Evolutionary conservation across 306 rosid species (phyloP).

Genomic region (Quercus rubra): DNA sequence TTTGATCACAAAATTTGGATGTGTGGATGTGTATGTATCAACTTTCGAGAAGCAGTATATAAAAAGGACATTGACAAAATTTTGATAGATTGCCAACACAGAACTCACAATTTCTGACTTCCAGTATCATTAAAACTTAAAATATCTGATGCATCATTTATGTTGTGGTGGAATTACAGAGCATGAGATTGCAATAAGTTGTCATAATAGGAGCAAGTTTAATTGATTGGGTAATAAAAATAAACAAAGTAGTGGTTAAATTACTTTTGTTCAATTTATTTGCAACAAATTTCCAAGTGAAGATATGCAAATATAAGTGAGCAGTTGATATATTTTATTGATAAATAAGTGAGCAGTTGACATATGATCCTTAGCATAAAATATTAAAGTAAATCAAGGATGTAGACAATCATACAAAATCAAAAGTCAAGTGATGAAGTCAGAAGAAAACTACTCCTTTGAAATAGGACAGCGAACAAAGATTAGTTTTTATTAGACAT

Average conservation of each 20-base stretch:
- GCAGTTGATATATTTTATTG: too few relatives aligned
- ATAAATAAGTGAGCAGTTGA: too few relatives aligned
- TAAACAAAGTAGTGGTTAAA: background rate
- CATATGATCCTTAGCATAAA: background rate
- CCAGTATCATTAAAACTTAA: background rate
- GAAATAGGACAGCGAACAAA: background rate
- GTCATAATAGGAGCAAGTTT: conserved; percentile 1
- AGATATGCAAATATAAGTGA: background rate
- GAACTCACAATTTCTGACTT: background rate
- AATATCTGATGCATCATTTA: background rate
- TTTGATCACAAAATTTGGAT: conserved; percentile 3
- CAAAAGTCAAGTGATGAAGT: background rate
- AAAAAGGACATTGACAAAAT: conserved; percentile 4
- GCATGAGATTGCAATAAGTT: background rate
- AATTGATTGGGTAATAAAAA: background rate
- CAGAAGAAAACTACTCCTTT: background rate
- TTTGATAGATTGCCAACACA: background rate
- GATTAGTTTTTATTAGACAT: conserved; percentile 11
- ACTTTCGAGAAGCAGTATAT: background rate
- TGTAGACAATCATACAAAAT: background rate
- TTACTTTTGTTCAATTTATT: background rate
- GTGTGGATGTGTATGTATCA: conserved; percentile 5
- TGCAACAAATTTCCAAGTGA: background rate
- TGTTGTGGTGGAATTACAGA: background rate
- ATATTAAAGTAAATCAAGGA: background rate